Percentiles rank a stretch among this genome's conserved stretches.
These are phyloP conservation scores for Hanseniaspora sp. DNA, from an alignment of 1,139 yeast species.

Conservation along the genomic window DNA sequence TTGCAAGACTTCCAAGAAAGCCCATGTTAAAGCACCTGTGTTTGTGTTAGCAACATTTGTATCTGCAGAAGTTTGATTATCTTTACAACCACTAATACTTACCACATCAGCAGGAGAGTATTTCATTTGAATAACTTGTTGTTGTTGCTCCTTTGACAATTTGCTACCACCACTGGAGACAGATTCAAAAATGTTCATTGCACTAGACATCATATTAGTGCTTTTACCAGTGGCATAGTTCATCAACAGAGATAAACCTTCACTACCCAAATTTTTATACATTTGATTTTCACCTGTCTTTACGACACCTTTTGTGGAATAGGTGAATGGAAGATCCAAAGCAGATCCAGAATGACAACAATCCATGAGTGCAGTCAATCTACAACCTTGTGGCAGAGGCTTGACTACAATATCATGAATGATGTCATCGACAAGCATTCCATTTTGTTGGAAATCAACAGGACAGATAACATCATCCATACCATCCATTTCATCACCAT, in stretches of 20 bases:
- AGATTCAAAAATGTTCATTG: slow-evolving; percentile 42
- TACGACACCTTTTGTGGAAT: slow-evolving; percentile 80
- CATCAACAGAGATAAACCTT: slow-evolving; percentile 58
- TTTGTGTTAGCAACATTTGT: slow-evolving; percentile 65
- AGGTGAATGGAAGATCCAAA: slow-evolving; percentile 76
- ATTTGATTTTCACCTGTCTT: slow-evolving; percentile 65
- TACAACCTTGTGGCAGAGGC: slow-evolving; percentile 68
- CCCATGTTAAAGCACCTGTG: slow-evolving; percentile 93
- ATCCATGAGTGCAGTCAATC: slow-evolving; percentile 80
- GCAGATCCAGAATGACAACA: slow-evolving; percentile 93
- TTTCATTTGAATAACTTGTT: slow-evolving; percentile 44
- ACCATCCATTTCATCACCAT: slow-evolving; percentile 90
- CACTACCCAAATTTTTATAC: slow-evolving; percentile 73
- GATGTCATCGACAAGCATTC: slow-evolving; percentile 72
- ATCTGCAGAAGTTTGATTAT: slow-evolving; percentile 70
- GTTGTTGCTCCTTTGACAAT: slow-evolving; percentile 31
- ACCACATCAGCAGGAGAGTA: slow-evolving; percentile 84
- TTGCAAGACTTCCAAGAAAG: slow-evolving; percentile 63
- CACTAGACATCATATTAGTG: slow-evolving; percentile 41
- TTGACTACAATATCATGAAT: slow-evolving; percentile 75
- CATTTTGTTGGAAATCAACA: slow-evolving; percentile 64
- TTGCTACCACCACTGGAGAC: slow-evolving; percentile 31
- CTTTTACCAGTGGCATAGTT: slow-evolving; percentile 66
- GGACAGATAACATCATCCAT: slow-evolving; percentile 86
- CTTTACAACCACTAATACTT: slow-evolving; percentile 82